phyloP scores from a whole-genome alignment of 306 rosid species.

The Cucurbita moschata region DNA sequence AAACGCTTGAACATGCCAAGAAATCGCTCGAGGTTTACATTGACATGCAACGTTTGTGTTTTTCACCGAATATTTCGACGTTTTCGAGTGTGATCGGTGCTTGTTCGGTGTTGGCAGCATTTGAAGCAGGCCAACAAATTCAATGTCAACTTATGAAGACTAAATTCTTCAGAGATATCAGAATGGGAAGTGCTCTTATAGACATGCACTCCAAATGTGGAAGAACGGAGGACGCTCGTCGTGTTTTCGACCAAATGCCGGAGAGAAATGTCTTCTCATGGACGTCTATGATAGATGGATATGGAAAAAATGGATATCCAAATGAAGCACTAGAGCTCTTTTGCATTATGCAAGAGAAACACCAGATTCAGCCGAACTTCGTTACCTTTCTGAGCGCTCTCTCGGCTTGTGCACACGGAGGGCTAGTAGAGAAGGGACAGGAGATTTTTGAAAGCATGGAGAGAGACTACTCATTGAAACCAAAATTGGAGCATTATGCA shows the following conservation, averaged over 20 bases:
- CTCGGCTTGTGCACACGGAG: constrained; percentile 83
- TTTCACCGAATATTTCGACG: constrained; percentile 67
- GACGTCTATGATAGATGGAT: constrained; percentile 96
- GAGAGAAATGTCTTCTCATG: constrained; percentile 71
- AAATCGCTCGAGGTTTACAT: constrained; percentile 59
- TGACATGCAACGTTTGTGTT: constrained; percentile 51
- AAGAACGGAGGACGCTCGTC: constrained; percentile 43
- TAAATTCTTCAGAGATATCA: constrained; percentile 30
- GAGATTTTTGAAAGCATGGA: constrained; percentile 63
- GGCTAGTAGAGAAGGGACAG: constrained; percentile 54
- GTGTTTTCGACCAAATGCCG: constrained; percentile 54
- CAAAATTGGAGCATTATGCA: constrained; percentile 82
- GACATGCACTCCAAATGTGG: constrained; percentile 89
- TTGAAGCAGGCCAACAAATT: constrained; percentile 60
- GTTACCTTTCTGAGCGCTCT: constrained; percentile 75
- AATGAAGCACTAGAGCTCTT: constrained; percentile 60
- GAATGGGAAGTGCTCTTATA: constrained; percentile 68
- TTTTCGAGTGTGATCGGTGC: constrained; percentile 85
- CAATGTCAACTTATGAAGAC: constrained; percentile 69
- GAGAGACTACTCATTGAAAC: constrained; percentile 41
- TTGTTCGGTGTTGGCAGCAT: constrained; percentile 53
- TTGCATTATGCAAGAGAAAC: constrained; percentile 27
- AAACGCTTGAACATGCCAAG: constrained; percentile 35
- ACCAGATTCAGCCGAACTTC: constrained; percentile 36
- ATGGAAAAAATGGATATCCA: constrained; percentile 72